Conservation (phyloP, 1,139 yeast genomes). For the Kodamaea sp. region DNA sequence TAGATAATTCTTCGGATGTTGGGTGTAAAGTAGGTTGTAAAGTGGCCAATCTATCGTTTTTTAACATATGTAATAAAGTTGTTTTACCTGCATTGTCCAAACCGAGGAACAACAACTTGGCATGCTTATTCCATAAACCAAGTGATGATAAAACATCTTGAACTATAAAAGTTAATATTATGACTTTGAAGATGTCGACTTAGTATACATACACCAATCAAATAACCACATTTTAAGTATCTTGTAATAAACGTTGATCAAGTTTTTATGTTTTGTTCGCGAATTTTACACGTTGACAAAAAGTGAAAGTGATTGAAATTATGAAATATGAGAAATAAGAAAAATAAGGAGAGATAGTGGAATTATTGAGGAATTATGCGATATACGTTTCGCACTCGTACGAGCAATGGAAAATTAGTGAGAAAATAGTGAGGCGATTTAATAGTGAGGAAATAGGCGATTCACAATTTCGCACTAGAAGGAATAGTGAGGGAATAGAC, state of each 20-base stretch:
- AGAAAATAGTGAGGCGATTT: no score
- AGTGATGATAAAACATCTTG: slow-evolving; percentile 91
- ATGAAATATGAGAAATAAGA: background rate
- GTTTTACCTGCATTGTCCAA: slow-evolving; percentile 99
- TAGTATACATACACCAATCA: slow-evolving; percentile 42
- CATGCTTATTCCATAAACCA: slow-evolving; percentile 97
- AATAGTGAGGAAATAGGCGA: no score
- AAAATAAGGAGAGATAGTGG: background rate
- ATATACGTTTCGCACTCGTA: no score
- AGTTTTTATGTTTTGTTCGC: background rate
- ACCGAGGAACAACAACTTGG: slow-evolving; percentile 91
- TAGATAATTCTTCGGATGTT: slow-evolving; percentile 95
- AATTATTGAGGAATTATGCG: no score
- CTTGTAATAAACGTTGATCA: background rate
- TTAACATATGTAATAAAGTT: slow-evolving; percentile 92
- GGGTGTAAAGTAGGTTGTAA: slow-evolving; percentile 98
- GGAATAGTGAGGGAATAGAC: no score
- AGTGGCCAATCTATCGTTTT: slow-evolving; percentile 96
- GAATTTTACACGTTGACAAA: slow-evolving; percentile 2
- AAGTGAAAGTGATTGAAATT: background rate
- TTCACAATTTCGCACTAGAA: no score
- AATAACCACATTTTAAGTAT: slow-evolving; percentile 32
- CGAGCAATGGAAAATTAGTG: background rate
- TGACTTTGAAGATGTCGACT: background rate
- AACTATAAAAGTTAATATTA: slow-evolving; percentile 36